A percentile compares a stretch with the other conserved stretches of the same genome.
These are phyloP conservation scores for Cnidoscolus chayamansa DNA, from an alignment of 441 rosid species.

Conservation along the genomic window DNA sequence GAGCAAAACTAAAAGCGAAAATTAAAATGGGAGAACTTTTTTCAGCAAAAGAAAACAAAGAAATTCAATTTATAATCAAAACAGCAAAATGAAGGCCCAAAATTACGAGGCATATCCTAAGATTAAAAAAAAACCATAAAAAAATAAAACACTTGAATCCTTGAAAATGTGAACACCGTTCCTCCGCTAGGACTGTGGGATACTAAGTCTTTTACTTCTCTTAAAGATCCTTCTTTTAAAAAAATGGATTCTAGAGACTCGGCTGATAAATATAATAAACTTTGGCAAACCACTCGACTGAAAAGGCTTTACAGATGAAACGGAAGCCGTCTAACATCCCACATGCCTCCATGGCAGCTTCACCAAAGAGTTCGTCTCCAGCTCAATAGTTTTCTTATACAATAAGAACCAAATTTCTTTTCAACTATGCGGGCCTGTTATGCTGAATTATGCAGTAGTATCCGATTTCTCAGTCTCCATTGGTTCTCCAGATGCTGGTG, in stretches of 20 bases:
- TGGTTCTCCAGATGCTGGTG: conserved; percentile 48
- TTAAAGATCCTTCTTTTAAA: conserved; percentile 20
- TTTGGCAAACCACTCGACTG: conserved; percentile 11
- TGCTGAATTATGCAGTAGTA: conserved; percentile 28
- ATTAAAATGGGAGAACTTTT: neutral
- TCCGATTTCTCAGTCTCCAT: conserved; percentile 72
- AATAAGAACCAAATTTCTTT: conserved; percentile 18
- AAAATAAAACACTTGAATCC: conserved; percentile 3
- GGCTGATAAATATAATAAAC: conserved; percentile 21
- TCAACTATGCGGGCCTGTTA: neutral
- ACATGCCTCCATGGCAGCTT: neutral
- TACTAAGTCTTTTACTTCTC: conserved; percentile 8
- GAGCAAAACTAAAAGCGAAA: too few species aligned
- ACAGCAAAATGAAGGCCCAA: neutral
- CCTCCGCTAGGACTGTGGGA: neutral
- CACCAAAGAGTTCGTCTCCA: conserved; percentile 15
- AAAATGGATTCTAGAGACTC: conserved; percentile 31
- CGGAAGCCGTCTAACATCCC: neutral
- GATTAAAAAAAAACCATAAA: neutral
- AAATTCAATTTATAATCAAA: neutral
- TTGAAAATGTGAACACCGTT: neutral
- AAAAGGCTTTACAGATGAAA: conserved; percentile 21
- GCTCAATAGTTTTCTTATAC: conserved; percentile 25
- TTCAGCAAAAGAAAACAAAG: neutral
- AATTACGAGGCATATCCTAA: conserved; percentile 2